Evolutionary conservation across 2,329 filamentous ascomycete genomes (phyloP).

Genomic region (Botrytis tulipae): DNA sequence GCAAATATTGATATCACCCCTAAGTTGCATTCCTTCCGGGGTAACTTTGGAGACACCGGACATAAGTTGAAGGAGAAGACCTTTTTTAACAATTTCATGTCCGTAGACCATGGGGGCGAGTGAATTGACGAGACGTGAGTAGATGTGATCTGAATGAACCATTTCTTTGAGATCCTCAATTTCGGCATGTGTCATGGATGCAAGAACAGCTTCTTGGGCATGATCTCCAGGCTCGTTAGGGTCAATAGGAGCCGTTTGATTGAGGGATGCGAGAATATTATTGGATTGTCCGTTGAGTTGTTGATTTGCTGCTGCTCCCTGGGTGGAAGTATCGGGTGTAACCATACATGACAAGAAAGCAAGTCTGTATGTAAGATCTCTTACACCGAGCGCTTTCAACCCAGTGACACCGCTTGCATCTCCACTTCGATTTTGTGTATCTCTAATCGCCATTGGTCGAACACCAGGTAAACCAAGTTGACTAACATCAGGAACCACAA

Average conservation of each 20-base stretch:
- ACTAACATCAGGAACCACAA: constrained; percentile 95
- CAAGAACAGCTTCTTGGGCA: constrained; percentile 82
- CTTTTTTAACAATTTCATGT: constrained; percentile 97
- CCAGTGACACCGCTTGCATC: constrained; percentile 83
- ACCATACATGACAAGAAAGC: constrained; percentile 99
- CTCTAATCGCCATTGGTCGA: constrained; percentile 77
- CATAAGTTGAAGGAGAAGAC: constrained; percentile 88
- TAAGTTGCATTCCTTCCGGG: constrained; percentile 88
- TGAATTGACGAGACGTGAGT: constrained; percentile 86
- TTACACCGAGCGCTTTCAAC: constrained; percentile 87
- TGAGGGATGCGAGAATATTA: constrained; percentile 83
- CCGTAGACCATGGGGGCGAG: constrained; percentile 97
- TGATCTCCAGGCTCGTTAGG: constrained; percentile 72
- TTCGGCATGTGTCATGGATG: constrained; percentile 80
- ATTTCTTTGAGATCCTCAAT: constrained; percentile 89
- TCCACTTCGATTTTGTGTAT: constrained; percentile 73
- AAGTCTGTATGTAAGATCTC: constrained; percentile 90
- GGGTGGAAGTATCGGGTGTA: constrained; percentile 78
- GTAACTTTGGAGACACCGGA: constrained; percentile 93
- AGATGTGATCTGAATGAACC: constrained; percentile 95
- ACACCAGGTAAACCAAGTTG: constrained; percentile 88
- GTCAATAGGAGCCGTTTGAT: constrained; percentile 67
- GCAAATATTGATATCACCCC: constrained; percentile 98
- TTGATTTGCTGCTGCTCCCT: constrained; percentile 70
- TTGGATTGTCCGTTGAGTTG: constrained; percentile 69